phyloP scores from a whole-genome alignment of 78 protist genomes.

The Dictyostelium discoideum region dicty_2.7 NC_007088.5:5968001-5968500 shows the following conservation, averaged over 20 bases:
- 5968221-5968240: conserved; percentile 71
- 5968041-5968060: conserved; percentile 55
- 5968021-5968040: conserved; percentile 27
- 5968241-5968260: conserved; percentile 41
- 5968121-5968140: conserved; percentile 41
- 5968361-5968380: neutral
- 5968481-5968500: neutral
- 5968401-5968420: too few species aligned
- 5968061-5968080: conserved; percentile 55
- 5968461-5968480: neutral
- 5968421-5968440: neutral
- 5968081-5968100: conserved; percentile 45
- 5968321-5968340: neutral
- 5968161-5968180: conserved; percentile 26
- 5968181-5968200: conserved; percentile 21
- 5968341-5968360: too few species aligned
- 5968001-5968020: neutral
- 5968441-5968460: neutral
- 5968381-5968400: too few species aligned
- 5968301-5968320: neutral
- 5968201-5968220: neutral
- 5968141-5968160: conserved; percentile 26
- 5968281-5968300: neutral
- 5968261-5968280: neutral
- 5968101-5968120: conserved; percentile 55